Percentiles rank a stretch among this genome's conserved stretches.
Conservation (phyloP, 371 early-diverging fungal species). For the Zopfochytrium polystomum region DNA sequence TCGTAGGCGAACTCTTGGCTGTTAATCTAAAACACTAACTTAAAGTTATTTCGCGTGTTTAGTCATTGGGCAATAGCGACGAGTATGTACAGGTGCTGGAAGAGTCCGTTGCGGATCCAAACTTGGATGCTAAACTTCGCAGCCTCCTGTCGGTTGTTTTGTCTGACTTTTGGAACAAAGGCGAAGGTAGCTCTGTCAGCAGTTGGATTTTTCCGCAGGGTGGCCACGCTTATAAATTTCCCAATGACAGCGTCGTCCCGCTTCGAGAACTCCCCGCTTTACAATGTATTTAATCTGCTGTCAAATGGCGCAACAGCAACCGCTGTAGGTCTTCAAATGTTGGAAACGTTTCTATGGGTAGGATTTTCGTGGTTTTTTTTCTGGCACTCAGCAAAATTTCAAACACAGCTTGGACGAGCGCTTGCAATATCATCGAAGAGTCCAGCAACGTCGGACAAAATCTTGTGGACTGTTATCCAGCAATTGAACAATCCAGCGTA, state of each 20-base stretch:
- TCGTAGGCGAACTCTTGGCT: neutral
- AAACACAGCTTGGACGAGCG: constrained; percentile 13
- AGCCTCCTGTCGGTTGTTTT: neutral
- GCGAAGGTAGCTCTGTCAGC: neutral
- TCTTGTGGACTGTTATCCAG: constrained; percentile 1
- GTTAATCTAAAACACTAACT: neutral
- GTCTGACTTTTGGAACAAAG: neutral
- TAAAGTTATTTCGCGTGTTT: too few relatives aligned
- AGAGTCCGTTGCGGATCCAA: neutral
- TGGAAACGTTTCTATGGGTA: too few relatives aligned
- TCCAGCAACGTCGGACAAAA: constrained; percentile 1
- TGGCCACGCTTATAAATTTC: too few relatives aligned
- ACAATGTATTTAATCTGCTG: too few relatives aligned
- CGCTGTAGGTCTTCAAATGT: too few relatives aligned
- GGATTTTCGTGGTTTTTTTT: too few relatives aligned
- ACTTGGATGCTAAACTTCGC: neutral
- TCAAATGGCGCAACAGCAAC: too few relatives aligned
- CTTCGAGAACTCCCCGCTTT: too few relatives aligned
- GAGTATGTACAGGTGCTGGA: neutral
- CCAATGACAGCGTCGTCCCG: too few relatives aligned
- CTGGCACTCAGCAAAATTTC: neutral
- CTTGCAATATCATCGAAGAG: constrained; percentile 5
- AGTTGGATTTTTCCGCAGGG: too few relatives aligned
- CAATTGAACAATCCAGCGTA: neutral
- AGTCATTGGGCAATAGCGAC: neutral